A percentile compares a stretch with the other conserved stretches of the same genome.
phyloP scores from a whole-genome alignment of 352 stramenopile genomes.

The Phytopythium montanum region DNA sequence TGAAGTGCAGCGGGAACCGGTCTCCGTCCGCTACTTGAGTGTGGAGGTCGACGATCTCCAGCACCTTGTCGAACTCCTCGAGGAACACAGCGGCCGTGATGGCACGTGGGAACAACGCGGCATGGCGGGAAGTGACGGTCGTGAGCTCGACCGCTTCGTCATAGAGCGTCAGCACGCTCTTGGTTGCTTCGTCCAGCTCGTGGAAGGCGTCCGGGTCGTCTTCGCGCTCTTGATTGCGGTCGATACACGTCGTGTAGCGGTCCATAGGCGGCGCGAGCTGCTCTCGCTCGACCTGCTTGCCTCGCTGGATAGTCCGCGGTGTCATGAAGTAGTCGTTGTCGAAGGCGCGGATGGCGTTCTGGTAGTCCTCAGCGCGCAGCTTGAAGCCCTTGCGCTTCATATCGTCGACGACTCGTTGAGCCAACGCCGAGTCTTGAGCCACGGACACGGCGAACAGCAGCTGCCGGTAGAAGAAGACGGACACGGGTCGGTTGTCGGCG shows the following conservation, averaged over 20 bases:
- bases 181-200: constrained; percentile 25
- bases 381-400: constrained; percentile 74
- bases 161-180: constrained; percentile 43
- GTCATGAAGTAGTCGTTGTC: constrained; percentile 44
- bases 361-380: constrained; percentile 45
- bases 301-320: constrained; percentile 9
- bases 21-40: constrained; percentile 17
- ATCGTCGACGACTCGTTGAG: constrained; percentile 40
- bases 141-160: constrained; percentile 62
- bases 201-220: constrained; percentile 39
- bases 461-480: constrained; percentile 62
- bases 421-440: constrained; percentile 24
- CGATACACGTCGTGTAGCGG: constrained; percentile 40
- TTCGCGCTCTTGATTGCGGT: constrained; percentile 37
- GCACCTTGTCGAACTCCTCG: constrained; percentile 44
- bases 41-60: constrained; percentile 33
- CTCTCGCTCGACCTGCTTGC: constrained; percentile 6
- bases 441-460: constrained; percentile 41
- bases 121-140: constrained; percentile 23
- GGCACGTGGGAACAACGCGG: constrained; percentile 40
- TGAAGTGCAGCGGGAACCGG: constrained; percentile 27
- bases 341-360: constrained; percentile 42
- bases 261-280: constrained; percentile 29
- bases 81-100: constrained; percentile 51
- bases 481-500: constrained; percentile 35